Percentiles rank a stretch among this genome's conserved stretches.
Evolutionary conservation across 2,329 filamentous ascomycete species (phyloP).

Genomic region (Chalara sp.): DNA sequence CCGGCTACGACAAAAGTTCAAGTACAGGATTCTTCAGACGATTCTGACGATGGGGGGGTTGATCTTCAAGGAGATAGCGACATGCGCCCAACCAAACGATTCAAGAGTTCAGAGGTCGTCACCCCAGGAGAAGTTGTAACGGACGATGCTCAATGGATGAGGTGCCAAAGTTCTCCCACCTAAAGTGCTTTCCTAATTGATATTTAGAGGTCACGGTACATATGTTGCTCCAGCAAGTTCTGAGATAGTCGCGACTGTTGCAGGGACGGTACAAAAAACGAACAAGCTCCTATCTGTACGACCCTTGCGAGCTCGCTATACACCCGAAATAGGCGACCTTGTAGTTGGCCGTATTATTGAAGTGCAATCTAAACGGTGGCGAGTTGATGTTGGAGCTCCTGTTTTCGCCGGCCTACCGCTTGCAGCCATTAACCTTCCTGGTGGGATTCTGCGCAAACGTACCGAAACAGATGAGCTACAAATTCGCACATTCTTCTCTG

Average conservation of each 20-base stretch:
- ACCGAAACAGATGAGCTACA: conserved; percentile 96
- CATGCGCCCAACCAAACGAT: conserved; percentile 37
- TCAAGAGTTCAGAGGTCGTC: conserved; percentile 49
- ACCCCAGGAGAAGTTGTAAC: conserved; percentile 88
- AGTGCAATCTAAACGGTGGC: conserved; percentile 91
- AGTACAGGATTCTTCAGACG: conserved; percentile 9
- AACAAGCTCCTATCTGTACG: conserved; percentile 95
- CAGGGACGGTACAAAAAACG: conserved; percentile 81
- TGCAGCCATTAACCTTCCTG: conserved; percentile 87
- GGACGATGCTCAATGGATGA: conserved; percentile 94
- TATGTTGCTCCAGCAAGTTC: conserved; percentile 58
- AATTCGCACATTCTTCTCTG: conserved; percentile 93
- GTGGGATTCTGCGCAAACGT: conserved; percentile 82
- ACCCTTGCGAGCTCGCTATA: conserved; percentile 86
- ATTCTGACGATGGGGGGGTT: conserved; percentile 26
- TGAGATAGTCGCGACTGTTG: conserved; percentile 81
- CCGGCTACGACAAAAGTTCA: conserved; percentile 16
- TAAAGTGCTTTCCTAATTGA: conserved; percentile 13
- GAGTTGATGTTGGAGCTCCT: conserved; percentile 85
- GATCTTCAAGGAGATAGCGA: conserved; percentile 28
- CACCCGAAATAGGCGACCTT: conserved; percentile 91
- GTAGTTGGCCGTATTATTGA: conserved; percentile 90
- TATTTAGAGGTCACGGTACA: conserved; percentile 78
- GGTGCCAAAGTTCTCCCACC: conserved; percentile 36
- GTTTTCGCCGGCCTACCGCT: conserved; percentile 81